A percentile compares a stretch with the other conserved stretches of the same genome.
Conservation (phyloP, 306 rosid genomes). For the Amphicarpaea edgeworthii region DNA sequence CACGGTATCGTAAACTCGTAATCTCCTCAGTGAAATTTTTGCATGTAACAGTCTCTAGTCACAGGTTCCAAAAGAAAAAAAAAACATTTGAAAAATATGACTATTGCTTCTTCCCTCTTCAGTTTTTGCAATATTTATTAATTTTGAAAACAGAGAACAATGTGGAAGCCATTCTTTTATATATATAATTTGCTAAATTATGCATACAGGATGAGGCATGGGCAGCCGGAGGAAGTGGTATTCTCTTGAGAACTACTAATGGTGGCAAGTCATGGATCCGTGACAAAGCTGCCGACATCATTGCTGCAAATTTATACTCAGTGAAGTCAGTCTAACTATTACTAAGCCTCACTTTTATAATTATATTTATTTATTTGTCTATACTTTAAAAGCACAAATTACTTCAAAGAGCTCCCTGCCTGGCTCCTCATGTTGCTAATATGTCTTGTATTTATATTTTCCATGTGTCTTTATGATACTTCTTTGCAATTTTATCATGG, state of each 20-base stretch:
- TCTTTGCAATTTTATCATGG: no score
- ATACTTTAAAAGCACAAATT: constrained; percentile 30
- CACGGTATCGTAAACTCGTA: constrained; percentile 54
- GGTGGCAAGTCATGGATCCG: constrained; percentile 97
- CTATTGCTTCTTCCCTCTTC: constrained; percentile 7
- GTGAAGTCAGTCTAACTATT: constrained; percentile 76
- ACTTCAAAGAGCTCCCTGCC: background rate
- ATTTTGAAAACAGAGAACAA: constrained; percentile 17
- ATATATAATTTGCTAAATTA: constrained; percentile 31
- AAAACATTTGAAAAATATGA: background rate
- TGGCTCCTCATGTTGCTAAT: constrained; percentile 20
- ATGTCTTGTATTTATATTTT: constrained; percentile 6
- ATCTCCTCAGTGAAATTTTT: constrained; percentile 12
- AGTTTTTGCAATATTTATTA: constrained; percentile 28
- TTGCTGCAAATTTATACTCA: constrained; percentile 94
- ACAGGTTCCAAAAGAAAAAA: background rate
- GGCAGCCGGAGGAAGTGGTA: constrained; percentile 99
- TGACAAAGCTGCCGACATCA: constrained; percentile 96
- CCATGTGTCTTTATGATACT: constrained; percentile 11
- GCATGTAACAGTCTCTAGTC: constrained; percentile 14
- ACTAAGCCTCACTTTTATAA: constrained; percentile 25
- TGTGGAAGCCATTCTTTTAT: background rate
- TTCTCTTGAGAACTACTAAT: constrained; percentile 83
- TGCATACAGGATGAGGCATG: constrained; percentile 91
- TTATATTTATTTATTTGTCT: constrained; percentile 7